Base-by-base conservation (phyloP, 768 basidiomycete species). In the Tulasnella sp. region DNA sequence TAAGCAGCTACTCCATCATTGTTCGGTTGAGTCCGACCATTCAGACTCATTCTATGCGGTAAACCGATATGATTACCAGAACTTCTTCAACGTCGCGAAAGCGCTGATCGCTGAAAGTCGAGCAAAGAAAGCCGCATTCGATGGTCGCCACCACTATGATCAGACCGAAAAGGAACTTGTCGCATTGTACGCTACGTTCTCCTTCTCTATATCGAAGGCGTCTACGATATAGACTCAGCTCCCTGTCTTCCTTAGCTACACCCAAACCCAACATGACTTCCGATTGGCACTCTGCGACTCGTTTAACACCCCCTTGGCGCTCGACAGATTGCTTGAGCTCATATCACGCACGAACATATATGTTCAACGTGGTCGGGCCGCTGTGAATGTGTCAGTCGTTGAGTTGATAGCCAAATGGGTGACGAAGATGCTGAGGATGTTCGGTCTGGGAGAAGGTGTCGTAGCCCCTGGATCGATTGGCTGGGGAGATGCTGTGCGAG, bases 281-380 rank as follows among this genome's bases (percentile, higher is more conserved):
- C 83, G 90, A 54, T 76, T 73, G 11, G 88, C 92, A 0, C 82
- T 99, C 49, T 93, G 87, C 71, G 94, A 99, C 70, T 97, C 93
- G 0, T 96, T 98, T 78, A 93, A 98, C 69, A 98, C 96, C 0
- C 91, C 92, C 2, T 77, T 74, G 17, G 93, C 92, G 0, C 70
- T 98, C 22, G 78, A 80, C 65, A 73, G 82, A 58, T 72, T 98
- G 17, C 78, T 86, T 11, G 85, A 92, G 61, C 75, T 98, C 38
- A 82, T 97, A 48, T 87, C 87, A 2, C 78, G 80, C 48, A 82
- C 87, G 5, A 97, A 97, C 70, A 76, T 91, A 30, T 99, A 98
- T 73, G 82, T 98, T 30, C 60, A 70, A 17, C 66, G 72, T 31
- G 68, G 70, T 10, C 62, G 70, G 2, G 62, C 64, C 24, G 46